phyloP scores from a whole-genome alignment of 1,284 basidiomycete genomes.

The Meira miltonrushii region DNA sequence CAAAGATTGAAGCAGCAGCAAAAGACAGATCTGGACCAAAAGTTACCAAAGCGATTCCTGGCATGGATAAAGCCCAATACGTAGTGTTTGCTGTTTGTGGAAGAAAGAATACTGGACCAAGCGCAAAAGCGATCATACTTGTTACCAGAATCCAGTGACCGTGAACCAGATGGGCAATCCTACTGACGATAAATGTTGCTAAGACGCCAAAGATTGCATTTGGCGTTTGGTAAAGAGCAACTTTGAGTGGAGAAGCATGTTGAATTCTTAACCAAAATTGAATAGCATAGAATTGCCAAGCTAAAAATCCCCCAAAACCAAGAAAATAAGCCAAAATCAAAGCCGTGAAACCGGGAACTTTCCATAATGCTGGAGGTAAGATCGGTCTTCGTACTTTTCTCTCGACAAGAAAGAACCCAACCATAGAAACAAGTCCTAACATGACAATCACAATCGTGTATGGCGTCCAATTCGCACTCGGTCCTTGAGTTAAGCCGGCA shows the following conservation, averaged over 20 bases:
- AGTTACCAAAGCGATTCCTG: constrained; percentile 20
- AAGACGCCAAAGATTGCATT: constrained; percentile 24
- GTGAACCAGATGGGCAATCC: constrained; percentile 17
- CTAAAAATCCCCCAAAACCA: constrained; percentile 19
- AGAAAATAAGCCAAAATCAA: constrained; percentile 17
- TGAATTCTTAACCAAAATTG: constrained; percentile 21
- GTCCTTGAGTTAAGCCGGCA: constrained; percentile 23
- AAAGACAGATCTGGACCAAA: constrained; percentile 21
- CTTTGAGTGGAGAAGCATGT: constrained; percentile 17
- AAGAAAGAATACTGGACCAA: constrained; percentile 25
- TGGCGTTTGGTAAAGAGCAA: constrained; percentile 20
- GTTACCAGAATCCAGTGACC: constrained; percentile 18
- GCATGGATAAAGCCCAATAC: constrained; percentile 24
- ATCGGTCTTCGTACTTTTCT: constrained; percentile 13
- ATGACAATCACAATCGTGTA: constrained; percentile 19
- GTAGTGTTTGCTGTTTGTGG: constrained; percentile 18
- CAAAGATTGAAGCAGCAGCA: constrained; percentile 23
- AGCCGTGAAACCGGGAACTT: constrained; percentile 13
- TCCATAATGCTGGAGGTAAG: constrained; percentile 18
- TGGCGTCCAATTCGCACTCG: constrained; percentile 18
- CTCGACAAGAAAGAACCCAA: constrained; percentile 18
- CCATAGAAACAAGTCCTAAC: constrained; percentile 15
- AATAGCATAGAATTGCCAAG: constrained; percentile 25
- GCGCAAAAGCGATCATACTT: constrained; percentile 15
- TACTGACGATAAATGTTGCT: constrained; percentile 16